Evolutionary conservation across 2,329 filamentous ascomycete species (phyloP), one percentile per base, ranked within the genome.

Genomic region (Blastomyces percursus): DNA sequence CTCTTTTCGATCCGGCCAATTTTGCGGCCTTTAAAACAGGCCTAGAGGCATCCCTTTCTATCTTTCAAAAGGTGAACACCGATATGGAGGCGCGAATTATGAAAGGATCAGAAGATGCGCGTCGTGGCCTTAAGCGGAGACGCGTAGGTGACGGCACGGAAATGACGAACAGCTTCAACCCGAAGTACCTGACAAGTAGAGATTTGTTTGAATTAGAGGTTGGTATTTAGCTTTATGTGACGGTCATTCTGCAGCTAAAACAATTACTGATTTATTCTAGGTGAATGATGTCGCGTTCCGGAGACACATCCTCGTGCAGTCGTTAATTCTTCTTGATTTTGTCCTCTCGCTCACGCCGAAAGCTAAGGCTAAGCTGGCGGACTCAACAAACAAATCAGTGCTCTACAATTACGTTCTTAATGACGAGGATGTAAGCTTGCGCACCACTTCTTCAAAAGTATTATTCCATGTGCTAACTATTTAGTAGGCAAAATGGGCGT

Each of bases 161-260:
- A 64, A 78, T 86, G 59, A 81, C 86, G 30, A 88, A 85, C 71
- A 86, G 84, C 30, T 97, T 96, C 77, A 99, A 99, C 70, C 93
- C 95, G 1, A 99, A 97, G 72, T 99, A 99, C 73, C 82, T 99
- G 21, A 99, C 94, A n/a, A 97, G 92, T 74, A 84, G 89, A 67
- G 95, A 99, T 73, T 80, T 99, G 1, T 99, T 99, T 74, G 91
- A 95, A 70, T 84, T 99, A 55, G 94, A 99, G 82, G 89, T 91
- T 80, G 64, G 78, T 61, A 30, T 27, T 32, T 21, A 30, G 24
- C 27, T 19, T 24, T 14, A 30, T 19, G 24, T 51, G 24, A 16
- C 12, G 24, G 24, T 9, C 7, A 21, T 35, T 54, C 50, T 50
- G 35, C 35, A 12, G 32, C 44, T n/a, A 69, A 69, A 63, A 72